Conservation (phyloP, 2,329 filamentous ascomycete genomes). For the Aspergillus sp. region DNA sequence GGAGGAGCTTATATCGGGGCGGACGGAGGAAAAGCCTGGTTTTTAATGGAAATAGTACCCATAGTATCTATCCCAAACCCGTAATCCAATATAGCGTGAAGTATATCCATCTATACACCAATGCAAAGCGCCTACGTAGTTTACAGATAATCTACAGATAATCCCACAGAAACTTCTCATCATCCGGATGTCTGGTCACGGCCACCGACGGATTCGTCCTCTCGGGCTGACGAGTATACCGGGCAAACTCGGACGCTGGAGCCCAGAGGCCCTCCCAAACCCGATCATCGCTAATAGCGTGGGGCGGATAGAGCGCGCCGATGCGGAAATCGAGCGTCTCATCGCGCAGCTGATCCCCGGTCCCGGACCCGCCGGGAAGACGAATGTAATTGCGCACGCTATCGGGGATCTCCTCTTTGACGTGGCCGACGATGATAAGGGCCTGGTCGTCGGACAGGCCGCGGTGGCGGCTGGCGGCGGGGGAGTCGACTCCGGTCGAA, state of each 20-base stretch:
- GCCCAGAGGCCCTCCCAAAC: conserved; percentile 24
- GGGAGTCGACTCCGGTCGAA: conserved; percentile 4
- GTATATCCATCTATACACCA: too few species aligned
- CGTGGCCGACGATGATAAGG: conserved; percentile 83
- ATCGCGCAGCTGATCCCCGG: conserved; percentile 7
- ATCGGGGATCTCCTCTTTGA: conserved; percentile 80
- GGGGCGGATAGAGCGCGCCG: conserved; percentile 15
- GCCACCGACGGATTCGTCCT: not conserved
- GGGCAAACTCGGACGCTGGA: conserved; percentile 8
- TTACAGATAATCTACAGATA: not conserved
- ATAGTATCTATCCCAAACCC: too few species aligned
- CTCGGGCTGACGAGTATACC: not conserved
- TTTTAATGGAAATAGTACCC: too few species aligned
- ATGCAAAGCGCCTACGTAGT: too few species aligned
- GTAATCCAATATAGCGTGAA: too few species aligned
- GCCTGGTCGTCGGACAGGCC: conserved; percentile 66
- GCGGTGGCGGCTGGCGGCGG: conserved; percentile 13
- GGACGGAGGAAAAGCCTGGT: too few species aligned
- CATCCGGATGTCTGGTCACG: not conserved
- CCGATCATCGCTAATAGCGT: conserved; percentile 11
- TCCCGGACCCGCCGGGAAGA: conserved; percentile 49
- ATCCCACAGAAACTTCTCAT: not conserved
- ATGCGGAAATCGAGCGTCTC: conserved; percentile 23
- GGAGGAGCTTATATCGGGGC: conserved; percentile 10
- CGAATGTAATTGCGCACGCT: conserved; percentile 78